Conservation (phyloP, 768 basidiomycete genomes). For the Hericium alpestre region DNA sequence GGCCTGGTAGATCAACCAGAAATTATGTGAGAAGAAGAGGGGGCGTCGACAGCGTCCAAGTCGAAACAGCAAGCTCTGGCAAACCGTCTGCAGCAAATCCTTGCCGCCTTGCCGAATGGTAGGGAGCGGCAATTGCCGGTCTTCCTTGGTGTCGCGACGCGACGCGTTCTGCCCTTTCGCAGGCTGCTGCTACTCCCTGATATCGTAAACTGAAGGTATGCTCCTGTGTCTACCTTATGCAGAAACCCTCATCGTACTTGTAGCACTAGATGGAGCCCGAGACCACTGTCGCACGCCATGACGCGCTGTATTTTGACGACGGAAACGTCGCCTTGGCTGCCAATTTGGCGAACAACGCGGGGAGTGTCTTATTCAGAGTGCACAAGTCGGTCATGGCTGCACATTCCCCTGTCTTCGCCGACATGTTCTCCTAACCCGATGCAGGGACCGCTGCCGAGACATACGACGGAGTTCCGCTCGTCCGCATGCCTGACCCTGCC, state of each 20-base stretch:
- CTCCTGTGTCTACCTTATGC: too few relatives aligned
- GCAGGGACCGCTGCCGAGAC: slow-evolving; percentile 10
- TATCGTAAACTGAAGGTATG: too few relatives aligned
- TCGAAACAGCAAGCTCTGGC: too few relatives aligned
- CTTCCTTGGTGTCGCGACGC: too few relatives aligned
- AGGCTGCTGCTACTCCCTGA: too few relatives aligned
- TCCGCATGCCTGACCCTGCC: slow-evolving; percentile 20
- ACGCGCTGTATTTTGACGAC: neutral
- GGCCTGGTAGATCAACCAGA: neutral
- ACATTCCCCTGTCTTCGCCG: neutral
- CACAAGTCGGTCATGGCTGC: neutral
- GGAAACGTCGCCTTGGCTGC: neutral
- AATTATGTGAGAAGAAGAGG: neutral
- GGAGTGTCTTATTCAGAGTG: neutral
- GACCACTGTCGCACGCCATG: neutral
- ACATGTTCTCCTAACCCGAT: neutral
- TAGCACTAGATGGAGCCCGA: neutral
- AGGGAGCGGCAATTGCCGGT: too few relatives aligned
- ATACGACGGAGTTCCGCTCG: slow-evolving; percentile 20
- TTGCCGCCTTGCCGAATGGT: too few relatives aligned
- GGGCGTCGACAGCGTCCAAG: too few relatives aligned
- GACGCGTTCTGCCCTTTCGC: too few relatives aligned
- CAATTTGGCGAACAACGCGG: neutral
- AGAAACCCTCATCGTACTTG: too few relatives aligned
- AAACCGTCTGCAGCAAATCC: too few relatives aligned